A percentile compares a stretch with the other conserved stretches of the same genome.
Evolutionary conservation across 495 filamentous ascomycete species (phyloP).

Genomic region (Daldinia grandis): DNA sequence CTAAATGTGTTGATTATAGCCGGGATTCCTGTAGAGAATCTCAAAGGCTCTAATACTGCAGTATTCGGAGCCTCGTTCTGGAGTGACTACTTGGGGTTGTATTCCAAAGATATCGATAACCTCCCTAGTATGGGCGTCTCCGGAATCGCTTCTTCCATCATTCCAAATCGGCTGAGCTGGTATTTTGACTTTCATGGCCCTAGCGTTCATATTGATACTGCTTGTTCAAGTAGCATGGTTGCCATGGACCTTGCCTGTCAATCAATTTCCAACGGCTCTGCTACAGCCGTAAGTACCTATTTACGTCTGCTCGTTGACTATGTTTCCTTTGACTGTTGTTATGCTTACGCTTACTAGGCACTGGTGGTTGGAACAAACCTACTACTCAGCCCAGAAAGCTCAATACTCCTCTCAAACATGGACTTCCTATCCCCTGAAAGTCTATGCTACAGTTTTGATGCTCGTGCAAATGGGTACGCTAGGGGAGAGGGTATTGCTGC

Average conservation of each 20-base stretch:
- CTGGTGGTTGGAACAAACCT: neutral
- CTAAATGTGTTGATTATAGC: neutral
- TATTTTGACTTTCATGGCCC: constrained; percentile 57
- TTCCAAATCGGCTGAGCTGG: constrained; percentile 57
- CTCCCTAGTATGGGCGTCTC: constrained; percentile 35
- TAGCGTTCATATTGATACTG: constrained; percentile 39
- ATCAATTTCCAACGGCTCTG: constrained; percentile 14
- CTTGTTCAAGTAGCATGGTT: constrained; percentile 41
- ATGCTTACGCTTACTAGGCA: neutral
- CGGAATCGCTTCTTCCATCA: constrained; percentile 53
- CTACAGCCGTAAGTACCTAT: neutral
- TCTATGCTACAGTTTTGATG: constrained; percentile 62
- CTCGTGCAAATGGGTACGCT: constrained; percentile 64
- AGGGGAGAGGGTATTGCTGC: constrained; percentile 64
- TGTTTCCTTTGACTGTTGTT: too few species aligned
- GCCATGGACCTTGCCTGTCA: constrained; percentile 38
- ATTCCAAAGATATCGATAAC: neutral
- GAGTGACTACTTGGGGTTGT: neutral
- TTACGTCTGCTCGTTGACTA: too few species aligned
- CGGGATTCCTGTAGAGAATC: neutral
- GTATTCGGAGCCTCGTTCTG: neutral
- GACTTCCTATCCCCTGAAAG: constrained; percentile 48
- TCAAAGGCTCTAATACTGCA: neutral
- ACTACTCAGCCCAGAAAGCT: neutral
- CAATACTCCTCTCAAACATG: neutral